phyloP scores from a whole-genome alignment of 768 basidiomycete genomes.

The Macrolepiota fuliginosa region DNA sequence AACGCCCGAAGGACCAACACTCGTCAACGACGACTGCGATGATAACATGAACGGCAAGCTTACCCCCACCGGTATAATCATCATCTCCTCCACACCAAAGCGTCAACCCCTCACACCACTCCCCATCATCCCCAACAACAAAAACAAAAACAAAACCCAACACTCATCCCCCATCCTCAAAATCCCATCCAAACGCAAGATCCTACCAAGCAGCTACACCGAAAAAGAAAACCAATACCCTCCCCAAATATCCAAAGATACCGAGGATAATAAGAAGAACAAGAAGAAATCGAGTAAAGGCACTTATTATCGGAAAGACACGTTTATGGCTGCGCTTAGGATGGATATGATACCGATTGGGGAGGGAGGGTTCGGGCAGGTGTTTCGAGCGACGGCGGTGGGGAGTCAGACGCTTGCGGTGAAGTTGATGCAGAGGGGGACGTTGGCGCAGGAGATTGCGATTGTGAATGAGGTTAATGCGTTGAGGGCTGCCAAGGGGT shows the following conservation, averaged over 20 bases:
- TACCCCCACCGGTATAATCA: background rate
- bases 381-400: conserved; percentile 3
- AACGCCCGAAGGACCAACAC: background rate
- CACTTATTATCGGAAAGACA: conserved; percentile 4
- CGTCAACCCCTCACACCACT: conserved; percentile 1
- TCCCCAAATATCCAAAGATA: background rate
- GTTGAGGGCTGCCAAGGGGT: conserved; percentile 1
- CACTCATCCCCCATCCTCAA: background rate
- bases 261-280: background rate
- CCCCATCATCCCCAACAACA: background rate
- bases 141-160: background rate
- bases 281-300: background rate
- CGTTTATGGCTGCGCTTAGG: conserved; percentile 5
- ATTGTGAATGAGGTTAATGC: conserved; percentile 7
- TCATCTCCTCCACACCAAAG: background rate
- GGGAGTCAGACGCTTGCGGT: background rate
- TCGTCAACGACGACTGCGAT: background rate
- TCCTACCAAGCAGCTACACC: background rate
- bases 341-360: conserved; percentile 7
- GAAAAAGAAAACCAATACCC: conserved; percentile 2
- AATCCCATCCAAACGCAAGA: background rate
- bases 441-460: conserved; percentile 8
- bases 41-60: background rate
- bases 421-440: conserved; percentile 7
- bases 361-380: conserved; percentile 10